Conservation (phyloP, 495 filamentous ascomycete genomes). For the Trichocladium antarcticum region DNA sequence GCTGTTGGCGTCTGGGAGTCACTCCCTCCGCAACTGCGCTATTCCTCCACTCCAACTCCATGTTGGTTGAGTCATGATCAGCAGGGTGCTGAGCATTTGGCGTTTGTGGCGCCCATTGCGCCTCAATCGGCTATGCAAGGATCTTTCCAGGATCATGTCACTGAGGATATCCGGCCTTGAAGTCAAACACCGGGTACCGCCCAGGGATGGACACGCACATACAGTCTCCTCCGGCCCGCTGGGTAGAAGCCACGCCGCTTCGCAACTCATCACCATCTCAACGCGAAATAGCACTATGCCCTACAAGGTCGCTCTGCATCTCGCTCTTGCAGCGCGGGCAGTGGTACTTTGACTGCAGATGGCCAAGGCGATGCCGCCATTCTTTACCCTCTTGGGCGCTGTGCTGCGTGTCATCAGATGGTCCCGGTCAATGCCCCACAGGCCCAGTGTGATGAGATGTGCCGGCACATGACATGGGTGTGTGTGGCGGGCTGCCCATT, state of each 20-base stretch:
- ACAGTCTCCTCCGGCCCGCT: too few species aligned
- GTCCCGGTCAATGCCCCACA: conserved; percentile 11
- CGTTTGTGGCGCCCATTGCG: too few species aligned
- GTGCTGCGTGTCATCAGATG: conserved; percentile 21
- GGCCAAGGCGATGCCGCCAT: conserved; percentile 7
- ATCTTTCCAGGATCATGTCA: too few species aligned
- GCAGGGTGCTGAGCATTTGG: neutral
- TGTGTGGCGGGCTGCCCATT: conserved; percentile 15
- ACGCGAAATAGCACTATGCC: neutral
- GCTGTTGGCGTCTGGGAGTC: neutral
- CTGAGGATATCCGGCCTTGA: too few species aligned
- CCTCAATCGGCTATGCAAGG: too few species aligned
- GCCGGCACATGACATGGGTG: conserved; percentile 7
- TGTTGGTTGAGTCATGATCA: neutral
- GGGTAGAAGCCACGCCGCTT: neutral
- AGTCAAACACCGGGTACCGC: too few species aligned
- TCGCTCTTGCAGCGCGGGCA: conserved; percentile 4
- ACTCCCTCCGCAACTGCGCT: conserved; percentile 6
- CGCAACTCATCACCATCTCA: neutral
- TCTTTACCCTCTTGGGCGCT: conserved; percentile 9
- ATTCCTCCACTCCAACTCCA: neutral
- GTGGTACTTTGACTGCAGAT: conserved; percentile 4
- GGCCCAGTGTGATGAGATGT: conserved; percentile 7
- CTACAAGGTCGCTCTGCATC: conserved; percentile 3
- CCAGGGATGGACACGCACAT: too few species aligned